Conservation (phyloP, 2,329 filamentous ascomycete species). For the Anthostomella pinea region DNA sequence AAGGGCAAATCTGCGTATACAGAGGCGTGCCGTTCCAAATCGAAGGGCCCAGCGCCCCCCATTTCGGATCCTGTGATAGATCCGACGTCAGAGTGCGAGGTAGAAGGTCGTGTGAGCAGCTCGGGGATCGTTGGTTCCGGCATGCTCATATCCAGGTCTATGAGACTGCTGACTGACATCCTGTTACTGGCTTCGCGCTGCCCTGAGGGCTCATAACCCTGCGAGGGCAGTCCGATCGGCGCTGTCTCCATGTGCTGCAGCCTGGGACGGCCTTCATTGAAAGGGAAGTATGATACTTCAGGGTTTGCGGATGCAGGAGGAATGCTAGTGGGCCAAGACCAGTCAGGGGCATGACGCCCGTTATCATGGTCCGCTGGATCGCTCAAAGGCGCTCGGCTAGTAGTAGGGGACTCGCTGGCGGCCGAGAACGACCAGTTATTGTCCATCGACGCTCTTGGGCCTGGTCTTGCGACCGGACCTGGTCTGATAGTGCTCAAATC, state of each 20-base stretch:
- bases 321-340: slow-evolving; percentile 56
- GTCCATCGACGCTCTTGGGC: slow-evolving; percentile 45
- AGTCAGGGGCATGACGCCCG: slow-evolving; percentile 52
- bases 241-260: slow-evolving; percentile 52
- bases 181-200: slow-evolving; percentile 37
- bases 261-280: slow-evolving; percentile 41
- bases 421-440: slow-evolving; percentile 46
- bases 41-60: slow-evolving; percentile 56
- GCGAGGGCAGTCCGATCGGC: slow-evolving; percentile 40
- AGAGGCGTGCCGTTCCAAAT: slow-evolving; percentile 61
- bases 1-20: slow-evolving; percentile 43
- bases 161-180: slow-evolving; percentile 45
- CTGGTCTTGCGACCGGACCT: slow-evolving; percentile 27
- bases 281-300: slow-evolving; percentile 50
- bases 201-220: slow-evolving; percentile 40
- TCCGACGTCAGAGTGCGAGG: slow-evolving; percentile 56
- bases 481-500: slow-evolving; percentile 60
- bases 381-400: slow-evolving; percentile 49
- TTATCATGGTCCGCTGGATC: slow-evolving; percentile 55
- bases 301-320: slow-evolving; percentile 52
- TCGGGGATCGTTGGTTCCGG: slow-evolving; percentile 49
- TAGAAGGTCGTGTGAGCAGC: slow-evolving; percentile 47
- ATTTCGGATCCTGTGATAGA: slow-evolving; percentile 56
- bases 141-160: slow-evolving; percentile 55
- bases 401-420: slow-evolving; percentile 38